phyloP scores from a whole-genome alignment of 2,329 filamentous ascomycete species.

The Fusarium camptoceras region DNA sequence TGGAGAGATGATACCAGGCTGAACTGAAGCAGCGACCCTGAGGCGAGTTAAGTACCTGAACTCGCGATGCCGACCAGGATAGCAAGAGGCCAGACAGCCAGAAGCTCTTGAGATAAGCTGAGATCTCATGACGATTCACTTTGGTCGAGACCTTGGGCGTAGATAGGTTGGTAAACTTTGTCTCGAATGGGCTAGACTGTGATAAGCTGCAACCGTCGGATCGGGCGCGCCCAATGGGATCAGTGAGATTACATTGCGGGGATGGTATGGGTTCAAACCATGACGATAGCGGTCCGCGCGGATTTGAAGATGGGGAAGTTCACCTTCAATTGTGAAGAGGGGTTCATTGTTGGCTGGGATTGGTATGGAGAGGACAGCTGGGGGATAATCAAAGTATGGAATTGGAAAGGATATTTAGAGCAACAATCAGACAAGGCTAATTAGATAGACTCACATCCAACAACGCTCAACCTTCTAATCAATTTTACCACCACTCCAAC shows the following conservation, averaged over 20 bases:
- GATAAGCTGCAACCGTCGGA: conserved; percentile 27
- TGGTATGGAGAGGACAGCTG: too few relatives aligned
- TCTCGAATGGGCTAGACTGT: conserved; percentile 1
- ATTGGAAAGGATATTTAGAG: conserved; percentile 4
- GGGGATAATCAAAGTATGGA: not conserved
- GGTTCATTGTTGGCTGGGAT: not conserved
- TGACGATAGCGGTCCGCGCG: conserved; percentile 23
- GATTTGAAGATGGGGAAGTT: not conserved
- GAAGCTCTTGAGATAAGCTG: not conserved
- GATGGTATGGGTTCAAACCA: not conserved
- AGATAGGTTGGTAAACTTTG: conserved; percentile 11
- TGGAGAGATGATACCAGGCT: not conserved
- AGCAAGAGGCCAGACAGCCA: not conserved
- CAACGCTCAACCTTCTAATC: not conserved
- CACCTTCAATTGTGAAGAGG: not conserved
- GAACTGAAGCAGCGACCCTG: not conserved
- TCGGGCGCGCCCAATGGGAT: conserved; percentile 4
- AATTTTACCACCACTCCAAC: not conserved
- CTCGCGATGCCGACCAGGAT: not conserved
- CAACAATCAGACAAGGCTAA: not conserved
- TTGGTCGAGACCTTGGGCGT: not conserved
- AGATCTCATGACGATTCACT: not conserved
- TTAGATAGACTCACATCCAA: too few relatives aligned
- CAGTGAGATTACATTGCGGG: not conserved
- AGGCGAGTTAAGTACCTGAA: conserved; percentile 7